Conservation (phyloP, 306 rosid genomes). For the Pyrus communis region DNA sequence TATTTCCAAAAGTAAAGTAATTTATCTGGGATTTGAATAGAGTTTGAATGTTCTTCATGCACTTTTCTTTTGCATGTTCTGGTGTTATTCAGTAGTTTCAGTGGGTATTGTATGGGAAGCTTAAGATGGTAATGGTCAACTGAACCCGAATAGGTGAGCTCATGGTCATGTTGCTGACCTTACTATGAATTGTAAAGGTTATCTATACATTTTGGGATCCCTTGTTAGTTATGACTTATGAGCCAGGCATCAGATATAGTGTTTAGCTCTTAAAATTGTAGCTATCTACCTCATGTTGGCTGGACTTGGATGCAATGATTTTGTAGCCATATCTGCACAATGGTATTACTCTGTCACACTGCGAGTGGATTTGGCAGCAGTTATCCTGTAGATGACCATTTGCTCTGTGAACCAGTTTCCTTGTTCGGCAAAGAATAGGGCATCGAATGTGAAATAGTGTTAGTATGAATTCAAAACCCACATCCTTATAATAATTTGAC, state of each 20-base stretch:
- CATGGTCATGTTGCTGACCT: background rate
- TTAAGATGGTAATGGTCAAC: background rate
- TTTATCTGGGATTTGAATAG: background rate
- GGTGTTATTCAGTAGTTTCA: background rate
- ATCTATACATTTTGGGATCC: background rate
- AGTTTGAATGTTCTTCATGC: background rate
- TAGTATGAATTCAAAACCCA: background rate
- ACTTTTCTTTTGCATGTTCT: background rate
- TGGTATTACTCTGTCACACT: background rate
- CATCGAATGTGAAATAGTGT: background rate
- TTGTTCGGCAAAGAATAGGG: background rate
- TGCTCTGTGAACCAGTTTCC: background rate
- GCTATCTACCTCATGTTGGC: background rate
- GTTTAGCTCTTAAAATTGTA: background rate
- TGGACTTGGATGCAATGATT: background rate
- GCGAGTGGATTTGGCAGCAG: background rate
- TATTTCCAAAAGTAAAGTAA: background rate
- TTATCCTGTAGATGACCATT: background rate
- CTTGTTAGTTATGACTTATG: background rate
- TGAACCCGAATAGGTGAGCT: background rate
- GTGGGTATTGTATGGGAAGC: background rate
- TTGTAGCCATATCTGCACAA: background rate
- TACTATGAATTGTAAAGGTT: background rate
- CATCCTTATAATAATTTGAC: background rate
- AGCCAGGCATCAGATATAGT: background rate